Evolutionary conservation across 2,329 filamentous ascomycete genomes (phyloP).

Genomic region (Cucurbitaria berberidis): DNA sequence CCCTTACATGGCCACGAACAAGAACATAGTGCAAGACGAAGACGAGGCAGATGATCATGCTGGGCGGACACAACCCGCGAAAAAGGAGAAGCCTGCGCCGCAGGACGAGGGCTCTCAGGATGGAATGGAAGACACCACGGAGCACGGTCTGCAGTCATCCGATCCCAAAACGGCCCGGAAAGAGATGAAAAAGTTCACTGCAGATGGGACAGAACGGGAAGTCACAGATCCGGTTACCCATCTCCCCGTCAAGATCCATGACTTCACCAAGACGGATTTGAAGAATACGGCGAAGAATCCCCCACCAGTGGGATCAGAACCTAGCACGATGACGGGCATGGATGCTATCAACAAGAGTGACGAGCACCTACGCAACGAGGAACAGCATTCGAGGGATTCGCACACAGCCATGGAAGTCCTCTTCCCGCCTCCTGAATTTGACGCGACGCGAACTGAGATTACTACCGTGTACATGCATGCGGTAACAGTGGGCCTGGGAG

Average conservation of each 20-base stretch:
- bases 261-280: constrained; percentile 69
- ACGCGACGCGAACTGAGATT: constrained; percentile 53
- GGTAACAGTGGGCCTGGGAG: constrained; percentile 49
- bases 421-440: constrained; percentile 62
- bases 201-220: constrained; percentile 59
- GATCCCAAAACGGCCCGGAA: constrained; percentile 58
- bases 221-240: constrained; percentile 78
- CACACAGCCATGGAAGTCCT: constrained; percentile 56
- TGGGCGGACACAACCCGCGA: constrained; percentile 25
- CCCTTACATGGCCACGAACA: constrained; percentile 45
- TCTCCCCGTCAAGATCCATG: constrained; percentile 70
- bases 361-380: constrained; percentile 53
- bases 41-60: constrained; percentile 42
- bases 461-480: constrained; percentile 53
- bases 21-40: constrained; percentile 42
- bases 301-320: constrained; percentile 49
- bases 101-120: constrained; percentile 30
- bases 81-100: constrained; percentile 16
- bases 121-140: constrained; percentile 52
- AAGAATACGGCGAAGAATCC: constrained; percentile 56
- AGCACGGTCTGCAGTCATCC: constrained; percentile 43
- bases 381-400: constrained; percentile 49
- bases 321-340: constrained; percentile 53
- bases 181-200: constrained; percentile 56
- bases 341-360: constrained; percentile 54